Percentiles rank a stretch among this genome's conserved stretches.
Conservation (phyloP, 1,284 basidiomycete genomes). For the Singerocomus inundabilis region DNA sequence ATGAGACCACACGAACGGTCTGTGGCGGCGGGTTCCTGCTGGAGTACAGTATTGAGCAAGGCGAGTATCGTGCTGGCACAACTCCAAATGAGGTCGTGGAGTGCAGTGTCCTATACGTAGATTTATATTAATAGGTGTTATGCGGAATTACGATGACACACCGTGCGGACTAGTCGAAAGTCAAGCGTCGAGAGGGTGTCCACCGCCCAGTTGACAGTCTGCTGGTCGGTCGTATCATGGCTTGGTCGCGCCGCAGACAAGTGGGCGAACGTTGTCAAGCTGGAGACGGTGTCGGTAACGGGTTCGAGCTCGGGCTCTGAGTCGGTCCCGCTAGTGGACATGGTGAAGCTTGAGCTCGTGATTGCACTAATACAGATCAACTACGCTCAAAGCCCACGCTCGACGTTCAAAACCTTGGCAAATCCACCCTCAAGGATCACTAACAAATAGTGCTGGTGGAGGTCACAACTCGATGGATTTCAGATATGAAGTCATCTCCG, state of each 20-base stretch:
- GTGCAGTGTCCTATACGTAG: constrained; percentile 32
- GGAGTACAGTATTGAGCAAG: constrained; percentile 35
- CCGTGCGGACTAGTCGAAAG: constrained; percentile 32
- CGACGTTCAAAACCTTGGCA: neutral
- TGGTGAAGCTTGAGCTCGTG: constrained; percentile 6
- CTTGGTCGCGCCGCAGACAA: constrained; percentile 14
- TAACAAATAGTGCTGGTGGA: constrained; percentile 1
- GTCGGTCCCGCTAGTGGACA: constrained; percentile 42
- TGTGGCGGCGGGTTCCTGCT: neutral
- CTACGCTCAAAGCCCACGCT: neutral
- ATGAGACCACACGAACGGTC: constrained; percentile 12
- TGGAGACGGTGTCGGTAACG: constrained; percentile 12
- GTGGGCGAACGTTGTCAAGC: constrained; percentile 18
- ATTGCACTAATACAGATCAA: neutral
- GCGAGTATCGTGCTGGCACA: constrained; percentile 38
- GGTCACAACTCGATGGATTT: constrained; percentile 56
- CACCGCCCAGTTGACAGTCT: constrained; percentile 26
- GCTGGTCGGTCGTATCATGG: neutral
- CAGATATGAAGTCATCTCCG: constrained; percentile 59
- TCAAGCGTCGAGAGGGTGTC: constrained; percentile 28
- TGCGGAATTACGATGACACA: constrained; percentile 6
- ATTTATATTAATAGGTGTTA: neutral
- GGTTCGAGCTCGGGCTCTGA: constrained; percentile 37
- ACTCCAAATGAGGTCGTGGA: constrained; percentile 35
- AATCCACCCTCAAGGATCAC: neutral